Base-by-base conservation (phyloP, 768 basidiomycete species). In the Crucibulum laeve region DNA sequence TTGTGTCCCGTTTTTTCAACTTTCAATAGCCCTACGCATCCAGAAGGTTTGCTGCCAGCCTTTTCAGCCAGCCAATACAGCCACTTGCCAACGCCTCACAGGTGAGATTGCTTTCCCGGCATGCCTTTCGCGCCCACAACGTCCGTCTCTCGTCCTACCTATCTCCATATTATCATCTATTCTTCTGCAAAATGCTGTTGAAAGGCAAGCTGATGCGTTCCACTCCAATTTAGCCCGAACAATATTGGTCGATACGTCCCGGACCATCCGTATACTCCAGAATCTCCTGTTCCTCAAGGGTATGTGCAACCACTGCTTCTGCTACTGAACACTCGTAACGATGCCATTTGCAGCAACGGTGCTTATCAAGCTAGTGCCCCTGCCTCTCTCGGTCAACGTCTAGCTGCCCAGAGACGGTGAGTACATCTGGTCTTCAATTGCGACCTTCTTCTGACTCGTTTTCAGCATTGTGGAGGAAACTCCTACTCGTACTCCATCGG, bases 51-150 rank as follows among this genome's bases (percentile, higher is more conserved):
- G 1, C 37, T 53, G 3, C 44, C 60, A 5, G 40, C 60, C 11
- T 59, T 57, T 43, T 45, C 58, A 14, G 38, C 56, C 13, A 58
- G 52, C 25, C 57, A 53, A 26, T 59, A 56, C 45, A 60, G 48
- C 25, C 66, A 68, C 42, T 53, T 69, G 25, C 66, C 66, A 22
- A 69, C 67, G 17, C 67, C 67, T 17, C 66, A 67, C 41, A 62
- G 62, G 62, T 60, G 26, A 47, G 56, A 30, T 23, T n/a, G 23
- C 21, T 21, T 10, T 13, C 39, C 17, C 8, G 38, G 11, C 17
- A 19, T 22, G 5, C 38, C 24, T 21, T 40, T 5, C 11, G 10
- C 8, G 8, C 10, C 10, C 38, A 25, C 13, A 14, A 34, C 17
- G 11, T 13, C 17, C 25, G 28, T 34, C 26, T 26, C 14, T 23